phyloP scores from a whole-genome alignment of 805 yeast species.

The Ogataea zsoltii region DNA sequence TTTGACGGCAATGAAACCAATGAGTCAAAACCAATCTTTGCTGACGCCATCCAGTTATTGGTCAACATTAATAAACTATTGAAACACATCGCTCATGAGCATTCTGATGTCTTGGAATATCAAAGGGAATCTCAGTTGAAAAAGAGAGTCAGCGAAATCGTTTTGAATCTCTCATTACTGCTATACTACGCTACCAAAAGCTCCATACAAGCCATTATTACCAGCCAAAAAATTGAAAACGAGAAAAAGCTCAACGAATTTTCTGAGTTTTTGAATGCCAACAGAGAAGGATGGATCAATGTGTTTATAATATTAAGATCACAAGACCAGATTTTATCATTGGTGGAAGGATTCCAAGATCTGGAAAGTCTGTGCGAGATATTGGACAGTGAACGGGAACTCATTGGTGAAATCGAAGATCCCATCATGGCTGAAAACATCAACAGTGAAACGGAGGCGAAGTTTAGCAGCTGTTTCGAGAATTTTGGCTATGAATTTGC shows the following conservation, averaged over 20 bases:
- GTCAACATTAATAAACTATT: conserved; percentile 21
- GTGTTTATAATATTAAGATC: conserved; percentile 52
- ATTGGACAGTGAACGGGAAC: conserved; percentile 45
- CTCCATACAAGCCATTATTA: neutral
- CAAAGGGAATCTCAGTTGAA: conserved; percentile 12
- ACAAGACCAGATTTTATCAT: conserved; percentile 52
- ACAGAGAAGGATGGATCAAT: conserved; percentile 55
- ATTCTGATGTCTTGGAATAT: conserved; percentile 19
- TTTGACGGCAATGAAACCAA: conserved; percentile 4
- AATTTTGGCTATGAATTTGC: conserved; percentile 73
- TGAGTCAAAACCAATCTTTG: conserved; percentile 20
- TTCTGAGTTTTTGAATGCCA: conserved; percentile 15
- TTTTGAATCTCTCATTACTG: conserved; percentile 24
- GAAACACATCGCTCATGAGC: conserved; percentile 11
- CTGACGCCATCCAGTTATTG: conserved; percentile 16
- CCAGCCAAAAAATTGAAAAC: neutral
- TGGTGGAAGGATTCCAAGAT: conserved; percentile 69
- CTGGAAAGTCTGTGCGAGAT: conserved; percentile 60
- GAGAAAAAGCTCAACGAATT: conserved; percentile 2
- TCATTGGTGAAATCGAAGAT: conserved; percentile 36
- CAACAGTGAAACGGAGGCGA: conserved; percentile 22
- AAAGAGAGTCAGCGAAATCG: conserved; percentile 15
- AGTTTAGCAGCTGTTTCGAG: conserved; percentile 53
- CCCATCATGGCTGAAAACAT: conserved; percentile 19
- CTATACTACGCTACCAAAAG: conserved; percentile 22